Conservation (phyloP, 2,329 filamentous ascomycete species). For the Diplodia seriata region DNA sequence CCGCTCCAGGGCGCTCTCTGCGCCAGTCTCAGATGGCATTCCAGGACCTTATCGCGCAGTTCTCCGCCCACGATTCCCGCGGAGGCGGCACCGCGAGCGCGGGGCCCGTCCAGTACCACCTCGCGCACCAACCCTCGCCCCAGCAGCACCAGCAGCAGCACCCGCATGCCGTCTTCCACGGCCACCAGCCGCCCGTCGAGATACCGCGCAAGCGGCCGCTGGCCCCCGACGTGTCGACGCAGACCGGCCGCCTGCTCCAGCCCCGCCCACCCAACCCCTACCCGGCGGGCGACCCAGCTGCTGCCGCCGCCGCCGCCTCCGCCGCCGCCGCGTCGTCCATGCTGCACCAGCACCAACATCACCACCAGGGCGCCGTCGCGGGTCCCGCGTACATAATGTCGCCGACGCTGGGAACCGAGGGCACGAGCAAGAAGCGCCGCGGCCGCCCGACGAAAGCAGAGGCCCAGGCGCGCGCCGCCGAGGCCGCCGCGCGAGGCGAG, state of each 20-base stretch:
- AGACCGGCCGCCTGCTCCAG: conserved; percentile 53
- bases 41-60: conserved; percentile 41
- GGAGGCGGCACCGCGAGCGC: conserved; percentile 25
- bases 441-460: conserved; percentile 58
- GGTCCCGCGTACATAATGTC: conserved; percentile 43
- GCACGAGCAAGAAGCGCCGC: conserved; percentile 55
- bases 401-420: conserved; percentile 41
- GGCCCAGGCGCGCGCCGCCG: conserved; percentile 53
- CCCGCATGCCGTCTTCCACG: conserved; percentile 39
- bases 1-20: conserved; percentile 45
- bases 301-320: conserved; percentile 41
- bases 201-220: conserved; percentile 46
- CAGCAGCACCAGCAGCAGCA: conserved; percentile 32
- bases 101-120: conserved; percentile 36
- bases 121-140: conserved; percentile 34
- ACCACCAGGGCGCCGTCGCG: conserved; percentile 35
- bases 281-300: conserved; percentile 34
- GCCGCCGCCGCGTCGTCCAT: conserved; percentile 36
- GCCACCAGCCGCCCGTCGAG: conserved; percentile 44
- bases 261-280: conserved; percentile 52
- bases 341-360: conserved; percentile 6
- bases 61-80: conserved; percentile 35
- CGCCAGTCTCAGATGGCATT: conserved; percentile 48
- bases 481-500: conserved; percentile 49
- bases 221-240: conserved; percentile 41